Base-by-base conservation (phyloP, 768 basidiomycete genomes). In the Boletellus sp. region DNA sequence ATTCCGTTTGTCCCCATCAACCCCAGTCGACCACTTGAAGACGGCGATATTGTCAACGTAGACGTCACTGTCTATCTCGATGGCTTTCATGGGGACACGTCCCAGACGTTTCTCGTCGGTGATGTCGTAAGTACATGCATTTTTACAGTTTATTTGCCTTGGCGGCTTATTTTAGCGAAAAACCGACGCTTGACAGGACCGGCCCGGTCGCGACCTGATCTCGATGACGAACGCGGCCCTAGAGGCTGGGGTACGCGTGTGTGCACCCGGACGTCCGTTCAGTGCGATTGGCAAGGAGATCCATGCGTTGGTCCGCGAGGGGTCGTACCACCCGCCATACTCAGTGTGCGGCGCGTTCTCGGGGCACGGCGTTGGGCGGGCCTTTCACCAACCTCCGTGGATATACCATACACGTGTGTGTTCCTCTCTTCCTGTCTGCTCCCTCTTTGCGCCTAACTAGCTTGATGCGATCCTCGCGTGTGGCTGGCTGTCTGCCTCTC, bases 51-150 rank as follows among this genome's bases (percentile, higher is more conserved):
- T 40, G 73, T 96, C 58, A 94, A 94, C 64, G 75, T 95, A 38
- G 94, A 96, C 65, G 69, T 96, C 9, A 94, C 94, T 1, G 76
- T 94, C 8, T 94, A 79, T 64, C 70, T 85, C n/a, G 70, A 90
- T 49, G 87, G 88, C 2, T 92, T 81, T 66, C 93, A 95, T 57
- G 94, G 94, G 1, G 94, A 95, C 58, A 94, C 92, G 0, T 93
- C 91, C 0, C 70, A 78, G 44, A 95, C 87, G 0, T 94, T 92
- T 65, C 68, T 87, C 3, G 83, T 95, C 6, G 92, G 92, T 34
- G 64, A 82, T 31, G 90, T 90, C 15, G 89, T 91, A 56, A 65
- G 68, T 8, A 8, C 71, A 50, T 36, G 23, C 17, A 9, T 37
- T 3, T 23, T 23, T 44, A 26, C 8, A 26, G 24, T 8, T 26